Evolutionary conservation across 768 basidiomycete genomes (phyloP).

Genomic region (Calocybe gangraenosa): DNA sequence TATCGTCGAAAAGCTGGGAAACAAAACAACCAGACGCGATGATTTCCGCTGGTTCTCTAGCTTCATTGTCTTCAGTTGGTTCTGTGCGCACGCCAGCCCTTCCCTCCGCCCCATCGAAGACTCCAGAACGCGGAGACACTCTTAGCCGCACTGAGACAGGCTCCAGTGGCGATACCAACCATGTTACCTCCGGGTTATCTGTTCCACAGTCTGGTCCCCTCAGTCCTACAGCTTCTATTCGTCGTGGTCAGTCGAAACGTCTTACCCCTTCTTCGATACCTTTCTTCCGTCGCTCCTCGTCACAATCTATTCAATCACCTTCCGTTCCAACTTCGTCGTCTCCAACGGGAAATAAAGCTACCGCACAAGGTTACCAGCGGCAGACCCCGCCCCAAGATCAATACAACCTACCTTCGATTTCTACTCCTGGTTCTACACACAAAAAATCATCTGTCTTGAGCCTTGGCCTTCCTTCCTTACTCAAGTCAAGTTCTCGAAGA

Average conservation of each 20-base stretch:
- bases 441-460: conserved; percentile 85
- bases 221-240: conserved; percentile 68
- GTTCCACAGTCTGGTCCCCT: conserved; percentile 57
- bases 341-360: conserved; percentile 36
- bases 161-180: conserved; percentile 71
- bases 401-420: conserved; percentile 45
- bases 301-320: conserved; percentile 77
- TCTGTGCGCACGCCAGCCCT: conserved; percentile 53
- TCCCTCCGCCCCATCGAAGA: conserved; percentile 44
- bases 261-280: conserved; percentile 91
- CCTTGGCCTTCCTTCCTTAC: conserved; percentile 72
- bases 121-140: conserved; percentile 54
- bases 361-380: conserved; percentile 38
- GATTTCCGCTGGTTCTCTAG: conserved; percentile 72
- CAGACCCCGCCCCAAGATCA: conserved; percentile 52
- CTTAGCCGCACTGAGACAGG: conserved; percentile 70
- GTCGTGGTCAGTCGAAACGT: conserved; percentile 70
- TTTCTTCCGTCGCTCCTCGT: conserved; percentile 89
- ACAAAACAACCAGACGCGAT: conserved; percentile 72
- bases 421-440: conserved; percentile 55
- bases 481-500: conserved; percentile 82
- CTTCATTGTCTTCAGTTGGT: conserved; percentile 70
- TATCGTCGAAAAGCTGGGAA: conserved; percentile 52
- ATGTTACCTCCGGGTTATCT: conserved; percentile 48
- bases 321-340: conserved; percentile 49